Base-by-base conservation (phyloP, 2,329 filamentous ascomycete species). In the Verticillium tricorpus region DNA sequence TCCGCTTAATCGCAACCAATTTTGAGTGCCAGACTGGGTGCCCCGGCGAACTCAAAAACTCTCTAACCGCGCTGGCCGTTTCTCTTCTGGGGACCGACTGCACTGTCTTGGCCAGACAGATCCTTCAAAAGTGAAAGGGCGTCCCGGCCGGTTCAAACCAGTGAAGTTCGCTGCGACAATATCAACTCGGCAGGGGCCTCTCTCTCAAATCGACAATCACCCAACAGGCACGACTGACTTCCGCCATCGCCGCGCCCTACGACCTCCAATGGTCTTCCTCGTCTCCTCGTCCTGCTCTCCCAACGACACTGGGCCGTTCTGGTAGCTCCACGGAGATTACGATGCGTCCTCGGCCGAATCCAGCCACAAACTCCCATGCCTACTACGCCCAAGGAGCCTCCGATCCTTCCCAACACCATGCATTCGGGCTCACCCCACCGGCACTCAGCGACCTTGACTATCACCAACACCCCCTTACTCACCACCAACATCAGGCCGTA, bases 341-440 rank as follows among this genome's bases (percentile, higher is more conserved):
- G 22, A 58, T 58, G 57, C 37, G 37, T 19, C 37, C 25, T 17
- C 37, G 57, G 57, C 22, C 57, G 25, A 50, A 28, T 19, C 39
- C 15, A 31, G 37, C 25, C 40, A 28, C 37, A 5, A 19, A 34
- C 34, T 39, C 56, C n/a, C 32, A 39, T n/a, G 37, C 35, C 19
- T 58, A 58, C 35, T 58, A 58, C 35, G 35, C 37, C 37, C 34
- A 25, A 39, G 22, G 14, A 19, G 56, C 19, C 19, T 35, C 39
- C 34, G 56, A 45, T 17, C 22, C 56, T 19, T 40, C 56, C 56
- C 60, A 64, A 61, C 54, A 61, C 60, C 60, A 64, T 52, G 37
- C 14, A 31, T 22, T 62, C 40, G 45, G 31, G 19, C 56, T 57
- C 19, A 62, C 50, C 35, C 58, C 64, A 50, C 62, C 62, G 52